These are phyloP conservation scores for Colletotrichum sp. DNA, from an alignment of 2,329 filamentous ascomycete genomes.

Conservation along the genomic window DNA sequence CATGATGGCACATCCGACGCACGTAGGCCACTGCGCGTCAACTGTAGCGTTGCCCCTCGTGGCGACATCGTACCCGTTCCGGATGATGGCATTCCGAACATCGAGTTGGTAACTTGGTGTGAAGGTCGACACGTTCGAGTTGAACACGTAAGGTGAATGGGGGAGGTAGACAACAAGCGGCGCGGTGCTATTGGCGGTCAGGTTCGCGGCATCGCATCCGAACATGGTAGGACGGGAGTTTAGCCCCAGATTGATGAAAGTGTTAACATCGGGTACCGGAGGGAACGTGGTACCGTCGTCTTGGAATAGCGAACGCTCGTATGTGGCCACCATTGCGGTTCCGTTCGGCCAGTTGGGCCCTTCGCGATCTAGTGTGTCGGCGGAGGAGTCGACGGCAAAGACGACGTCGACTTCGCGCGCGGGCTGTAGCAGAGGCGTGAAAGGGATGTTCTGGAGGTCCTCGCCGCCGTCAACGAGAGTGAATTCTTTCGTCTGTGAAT, in stretches of 20 bases:
- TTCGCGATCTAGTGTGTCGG: conserved; percentile 53
- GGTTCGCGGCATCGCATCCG: conserved; percentile 59
- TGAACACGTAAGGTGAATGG: conserved; percentile 78
- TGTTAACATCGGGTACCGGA: conserved; percentile 56
- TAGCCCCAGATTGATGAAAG: conserved; percentile 62
- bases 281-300: conserved; percentile 64
- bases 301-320: conserved; percentile 54
- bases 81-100: conserved; percentile 79
- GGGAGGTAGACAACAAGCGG: conserved; percentile 89
- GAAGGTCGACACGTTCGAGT: conserved; percentile 83
- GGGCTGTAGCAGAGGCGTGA: conserved; percentile 65
- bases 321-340: conserved; percentile 61
- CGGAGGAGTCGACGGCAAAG: conserved; percentile 68
- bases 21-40: conserved; percentile 78
- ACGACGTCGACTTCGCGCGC: conserved; percentile 67
- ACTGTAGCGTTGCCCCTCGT: conserved; percentile 83
- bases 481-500: conserved; percentile 54
- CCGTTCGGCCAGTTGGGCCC: conserved; percentile 62
- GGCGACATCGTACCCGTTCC: conserved; percentile 84
- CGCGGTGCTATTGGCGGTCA: conserved; percentile 52
- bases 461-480: conserved; percentile 83
- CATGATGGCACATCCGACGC: conserved; percentile 87
- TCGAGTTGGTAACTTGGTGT: conserved; percentile 65
- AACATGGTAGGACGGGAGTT: conserved; percentile 68
- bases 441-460: conserved; percentile 80